Evolutionary conservation across 345 rosid species (phyloP).

Genomic region (Syzygium aqueum): DNA sequence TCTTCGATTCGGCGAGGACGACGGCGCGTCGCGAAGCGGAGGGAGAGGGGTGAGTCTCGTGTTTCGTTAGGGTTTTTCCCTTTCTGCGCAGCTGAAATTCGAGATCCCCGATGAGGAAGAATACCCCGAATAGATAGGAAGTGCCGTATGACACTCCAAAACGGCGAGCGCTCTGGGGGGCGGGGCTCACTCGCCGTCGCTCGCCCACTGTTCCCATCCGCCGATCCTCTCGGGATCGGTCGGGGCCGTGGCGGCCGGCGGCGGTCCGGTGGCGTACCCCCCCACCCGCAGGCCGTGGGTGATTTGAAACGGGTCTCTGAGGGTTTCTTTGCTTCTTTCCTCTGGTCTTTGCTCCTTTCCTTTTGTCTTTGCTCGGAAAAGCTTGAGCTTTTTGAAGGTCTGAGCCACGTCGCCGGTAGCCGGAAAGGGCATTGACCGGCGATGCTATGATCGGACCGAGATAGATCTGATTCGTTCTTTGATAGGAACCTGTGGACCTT

Average conservation of each 20-base stretch:
- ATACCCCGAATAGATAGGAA: conserved; percentile 44
- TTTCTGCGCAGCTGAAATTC: not conserved
- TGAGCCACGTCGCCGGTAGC: conserved; percentile 61
- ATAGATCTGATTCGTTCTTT: conserved; percentile 34
- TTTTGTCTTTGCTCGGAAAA: not conserved
- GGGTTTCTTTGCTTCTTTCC: conserved; percentile 6
- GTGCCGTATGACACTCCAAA: conserved; percentile 61
- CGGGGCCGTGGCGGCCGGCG: conserved; percentile 1
- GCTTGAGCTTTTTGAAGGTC: conserved; percentile 3
- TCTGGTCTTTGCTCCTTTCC: not conserved
- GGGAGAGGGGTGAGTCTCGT: not conserved
- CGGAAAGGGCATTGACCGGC: conserved; percentile 28
- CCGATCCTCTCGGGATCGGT: not conserved
- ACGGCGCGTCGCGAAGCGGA: not conserved
- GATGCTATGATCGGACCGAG: conserved; percentile 53
- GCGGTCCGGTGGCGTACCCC: not conserved
- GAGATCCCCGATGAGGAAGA: conserved; percentile 38
- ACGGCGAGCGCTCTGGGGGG: not conserved
- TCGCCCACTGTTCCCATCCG: conserved; percentile 6
- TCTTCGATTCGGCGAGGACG: not conserved
- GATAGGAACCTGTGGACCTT: conserved; percentile 62
- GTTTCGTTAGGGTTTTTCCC: not conserved
- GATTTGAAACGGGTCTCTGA: conserved; percentile 63
- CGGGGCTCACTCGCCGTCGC: conserved; percentile 3
- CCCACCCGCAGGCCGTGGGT: conserved; percentile 18